Base-by-base conservation (phyloP, 1,284 basidiomycete species). In the Hemileia vastatrix region DNA sequence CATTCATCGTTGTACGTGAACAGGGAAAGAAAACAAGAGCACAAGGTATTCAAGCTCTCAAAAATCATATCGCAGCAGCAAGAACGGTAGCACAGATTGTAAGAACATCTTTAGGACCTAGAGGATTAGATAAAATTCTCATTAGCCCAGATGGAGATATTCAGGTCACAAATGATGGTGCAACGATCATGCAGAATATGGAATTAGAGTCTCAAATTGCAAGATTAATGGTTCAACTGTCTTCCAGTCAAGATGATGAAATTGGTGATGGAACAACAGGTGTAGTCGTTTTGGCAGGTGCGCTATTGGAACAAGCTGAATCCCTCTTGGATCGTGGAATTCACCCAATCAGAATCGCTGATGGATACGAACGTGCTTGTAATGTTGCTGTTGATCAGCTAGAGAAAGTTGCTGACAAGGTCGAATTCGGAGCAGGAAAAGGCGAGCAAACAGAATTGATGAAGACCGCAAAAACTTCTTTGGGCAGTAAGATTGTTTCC, bases 241-340 rank as follows among this genome's bases (percentile, higher is more conserved):
- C 89, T 54, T 93, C 93, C 80, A 91, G 88, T 74, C 94, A 98
- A 80, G 94, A 98, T 76, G 93, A 97, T 77, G 94, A 98, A 80
- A 94, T 98, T 76, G 94, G 94, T 51, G 94, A 98, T 78, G 94
- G 94, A 63, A 98, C 94, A 6, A 98, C 94, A 33, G 94, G 94
- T 77, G 94, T 98, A 65, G 94, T 97, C n/a, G 94, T 98, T 1
- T 86, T 98, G 65, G 94, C 94, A 33, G 94, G 94, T 67, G 94
- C 94, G 19, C 81, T 98, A 19, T 79, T 98, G 55, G 90, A 94
- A 71, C 87, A 92, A 76, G 88, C 80, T 13, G 76, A 81, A 77
- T 82, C 85, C 6, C 81, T 98, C 15, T 82, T 97, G 31, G 94
- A 97, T 79, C 83, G 91, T 32, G 94, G 94, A 50, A 92, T 98